A percentile compares a stretch with the other conserved stretches of the same genome.
Evolutionary conservation across 179 eudicot genomes (phyloP).

Genomic region (Actinidia arguta): DNA sequence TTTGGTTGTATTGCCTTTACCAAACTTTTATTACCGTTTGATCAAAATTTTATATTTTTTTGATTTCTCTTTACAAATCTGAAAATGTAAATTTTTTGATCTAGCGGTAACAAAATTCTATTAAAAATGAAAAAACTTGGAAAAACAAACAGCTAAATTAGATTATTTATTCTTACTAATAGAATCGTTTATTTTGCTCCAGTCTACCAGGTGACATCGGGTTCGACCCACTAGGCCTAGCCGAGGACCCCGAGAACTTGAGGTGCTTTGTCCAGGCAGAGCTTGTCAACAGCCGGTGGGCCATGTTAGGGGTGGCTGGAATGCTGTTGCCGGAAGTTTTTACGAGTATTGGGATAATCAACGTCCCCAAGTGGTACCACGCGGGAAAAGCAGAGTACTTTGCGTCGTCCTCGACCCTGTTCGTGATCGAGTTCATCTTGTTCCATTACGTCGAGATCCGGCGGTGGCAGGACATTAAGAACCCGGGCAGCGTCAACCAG

Average conservation of each 20-base stretch:
- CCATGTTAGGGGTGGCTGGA: constrained; percentile 95
- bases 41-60: no score
- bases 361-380: constrained; percentile 87
- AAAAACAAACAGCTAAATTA: no score
- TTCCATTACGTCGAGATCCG: constrained; percentile 98
- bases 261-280: constrained; percentile 95
- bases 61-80: no score
- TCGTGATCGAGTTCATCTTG: constrained; percentile 96
- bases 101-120: no score
- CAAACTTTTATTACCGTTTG: no score
- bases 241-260: constrained; percentile 96
- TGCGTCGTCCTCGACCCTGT: constrained; percentile 93
- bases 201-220: constrained; percentile 99
- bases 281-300: constrained; percentile 96
- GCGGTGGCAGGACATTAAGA: constrained; percentile 98
- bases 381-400: constrained; percentile 94
- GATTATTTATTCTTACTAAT: no score
- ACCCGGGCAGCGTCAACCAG: constrained; percentile 98
- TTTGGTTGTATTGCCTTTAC: no score
- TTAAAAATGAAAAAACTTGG: no score
- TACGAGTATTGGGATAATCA: constrained; percentile 74
- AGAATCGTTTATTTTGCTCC: constrained; percentile 10
- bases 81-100: no score
- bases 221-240: constrained; percentile 90
- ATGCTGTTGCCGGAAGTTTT: constrained; percentile 93